Evolutionary conservation across 495 filamentous ascomycete species (phyloP).

Genomic region (Neurospora hispaniola): DNA sequence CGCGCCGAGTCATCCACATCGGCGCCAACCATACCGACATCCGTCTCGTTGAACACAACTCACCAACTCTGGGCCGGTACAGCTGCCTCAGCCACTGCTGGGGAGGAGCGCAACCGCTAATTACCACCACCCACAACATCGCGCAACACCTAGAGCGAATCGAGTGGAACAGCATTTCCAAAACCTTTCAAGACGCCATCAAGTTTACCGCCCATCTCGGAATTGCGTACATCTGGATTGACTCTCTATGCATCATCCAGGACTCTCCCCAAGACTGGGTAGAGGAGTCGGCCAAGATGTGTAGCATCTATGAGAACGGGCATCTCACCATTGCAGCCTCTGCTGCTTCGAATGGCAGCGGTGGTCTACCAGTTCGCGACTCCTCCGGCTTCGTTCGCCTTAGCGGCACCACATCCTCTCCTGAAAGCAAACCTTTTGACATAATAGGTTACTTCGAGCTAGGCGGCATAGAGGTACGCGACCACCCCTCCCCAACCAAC

Average conservation of each 20-base stretch:
- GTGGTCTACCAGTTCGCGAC: neutral
- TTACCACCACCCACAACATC: neutral
- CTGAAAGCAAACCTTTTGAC: neutral
- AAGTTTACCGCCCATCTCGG: slow-evolving; percentile 3
- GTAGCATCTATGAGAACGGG: slow-evolving; percentile 7
- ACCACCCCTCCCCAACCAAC: neutral
- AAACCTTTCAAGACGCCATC: slow-evolving; percentile 25
- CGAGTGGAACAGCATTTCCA: slow-evolving; percentile 3
- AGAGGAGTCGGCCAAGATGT: slow-evolving; percentile 8
- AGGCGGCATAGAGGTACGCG: neutral
- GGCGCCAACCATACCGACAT: neutral
- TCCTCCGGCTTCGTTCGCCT: neutral
- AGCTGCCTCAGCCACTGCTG: slow-evolving; percentile 8
- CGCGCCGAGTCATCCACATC: neutral
- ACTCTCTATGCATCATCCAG: slow-evolving; percentile 7
- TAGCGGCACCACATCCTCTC: neutral
- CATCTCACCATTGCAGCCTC: slow-evolving; percentile 15
- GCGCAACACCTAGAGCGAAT: slow-evolving; percentile 4
- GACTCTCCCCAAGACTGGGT: slow-evolving; percentile 4
- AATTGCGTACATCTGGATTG: slow-evolving; percentile 14
- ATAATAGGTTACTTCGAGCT: neutral
- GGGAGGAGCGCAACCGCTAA: slow-evolving; percentile 1
- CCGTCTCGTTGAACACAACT: neutral
- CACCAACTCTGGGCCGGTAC: neutral
- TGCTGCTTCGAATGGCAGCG: slow-evolving; percentile 1